Base-by-base conservation (phyloP, 768 basidiomycete species). In the Fomitopsis pulvina region DNA sequence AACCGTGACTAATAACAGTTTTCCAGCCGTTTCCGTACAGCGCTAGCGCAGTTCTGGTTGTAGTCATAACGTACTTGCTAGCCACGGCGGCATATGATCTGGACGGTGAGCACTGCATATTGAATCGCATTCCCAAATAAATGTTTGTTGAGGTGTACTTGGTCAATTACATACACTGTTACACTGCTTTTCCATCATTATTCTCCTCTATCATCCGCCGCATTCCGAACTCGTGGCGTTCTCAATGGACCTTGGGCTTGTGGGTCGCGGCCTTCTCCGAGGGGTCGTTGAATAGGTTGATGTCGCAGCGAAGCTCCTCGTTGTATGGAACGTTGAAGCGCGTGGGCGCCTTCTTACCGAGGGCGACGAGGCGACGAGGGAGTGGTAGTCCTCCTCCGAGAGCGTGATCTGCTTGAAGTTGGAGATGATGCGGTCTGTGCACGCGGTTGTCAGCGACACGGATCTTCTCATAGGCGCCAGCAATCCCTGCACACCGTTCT, bases 401-500 rank as follows among this genome's bases (percentile, higher is more conserved):
- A 92, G 70, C 59, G 75, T 72, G 46, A 90, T 74, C 60, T 90
- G 83, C 68, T 86, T 64, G 71, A 89, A 88, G 72, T 92, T 91
- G 53, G 81, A 82, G 46, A 72, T 63, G 67, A 90, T 84, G 34
- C 86, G 85, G n/a, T n/a, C 3, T 71, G 78, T 73, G 52, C 34
- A 45, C 39, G 7, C 3, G 20, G 2, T 12, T 20, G 22, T 16
- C 39, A 12, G 16, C 5, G 21, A 3, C 22, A 34, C 27, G 25
- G 22, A 16, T 1, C n/a, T 14, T 12, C 24, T 12, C 38, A 46
- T 16, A 47, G 22, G 27, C 40, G 3, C 12, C 29, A 21, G n/a
- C 12, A 24, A 4, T n/a, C n/a, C n/a, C n/a, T n/a, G 37, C 50
- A 18, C 32, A 77, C 74, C 67, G 60, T 83, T 72, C 50, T 83